These are phyloP conservation scores for Tolypocladium pustulatum DNA, from an alignment of 2,329 filamentous ascomycete genomes.

Conservation along the genomic window DNA sequence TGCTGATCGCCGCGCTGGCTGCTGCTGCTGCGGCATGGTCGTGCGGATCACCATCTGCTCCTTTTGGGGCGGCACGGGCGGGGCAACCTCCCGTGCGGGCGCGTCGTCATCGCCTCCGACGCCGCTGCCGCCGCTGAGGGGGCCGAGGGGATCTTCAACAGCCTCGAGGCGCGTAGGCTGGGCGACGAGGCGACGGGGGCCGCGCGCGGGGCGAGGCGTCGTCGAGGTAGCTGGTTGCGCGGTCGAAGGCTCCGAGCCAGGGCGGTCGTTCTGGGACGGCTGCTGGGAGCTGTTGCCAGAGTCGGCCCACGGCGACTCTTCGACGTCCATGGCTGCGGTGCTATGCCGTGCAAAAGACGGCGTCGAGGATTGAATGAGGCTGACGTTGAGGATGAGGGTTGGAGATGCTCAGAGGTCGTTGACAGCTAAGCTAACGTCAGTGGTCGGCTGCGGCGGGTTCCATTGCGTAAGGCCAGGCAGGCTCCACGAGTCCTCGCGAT, in stretches of 20 bases:
- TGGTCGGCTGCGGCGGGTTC: background rate
- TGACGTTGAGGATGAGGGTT: background rate
- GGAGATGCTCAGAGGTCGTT: background rate
- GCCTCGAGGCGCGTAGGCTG: slow-evolving; percentile 71
- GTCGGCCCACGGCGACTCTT: slow-evolving; percentile 46
- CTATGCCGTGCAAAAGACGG: background rate
- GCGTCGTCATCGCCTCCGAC: slow-evolving; percentile 20
- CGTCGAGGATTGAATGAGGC: background rate
- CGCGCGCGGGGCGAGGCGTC: slow-evolving; percentile 31
- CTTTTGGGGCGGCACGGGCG: slow-evolving; percentile 60
- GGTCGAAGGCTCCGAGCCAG: slow-evolving; percentile 16
- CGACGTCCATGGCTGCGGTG: slow-evolving; percentile 32
- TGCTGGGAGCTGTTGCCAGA: slow-evolving; percentile 20
- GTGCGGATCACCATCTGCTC: slow-evolving; percentile 53
- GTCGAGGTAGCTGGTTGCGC: slow-evolving; percentile 20
- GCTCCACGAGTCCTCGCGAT: background rate
- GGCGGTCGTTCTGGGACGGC: slow-evolving; percentile 20
- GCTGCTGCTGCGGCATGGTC: slow-evolving; percentile 38
- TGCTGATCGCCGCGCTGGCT: slow-evolving; percentile 31
- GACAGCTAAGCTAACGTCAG: background rate
- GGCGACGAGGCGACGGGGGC: slow-evolving; percentile 56
- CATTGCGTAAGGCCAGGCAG: background rate
- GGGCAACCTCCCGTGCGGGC: slow-evolving; percentile 30
- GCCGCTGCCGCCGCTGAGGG: slow-evolving; percentile 57
- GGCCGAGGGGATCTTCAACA: slow-evolving; percentile 67